A percentile compares a stretch with the other conserved stretches of the same genome.
Evolutionary conservation across 495 filamentous ascomycete species (phyloP).

Genomic region (Letharia columbiana): DNA sequence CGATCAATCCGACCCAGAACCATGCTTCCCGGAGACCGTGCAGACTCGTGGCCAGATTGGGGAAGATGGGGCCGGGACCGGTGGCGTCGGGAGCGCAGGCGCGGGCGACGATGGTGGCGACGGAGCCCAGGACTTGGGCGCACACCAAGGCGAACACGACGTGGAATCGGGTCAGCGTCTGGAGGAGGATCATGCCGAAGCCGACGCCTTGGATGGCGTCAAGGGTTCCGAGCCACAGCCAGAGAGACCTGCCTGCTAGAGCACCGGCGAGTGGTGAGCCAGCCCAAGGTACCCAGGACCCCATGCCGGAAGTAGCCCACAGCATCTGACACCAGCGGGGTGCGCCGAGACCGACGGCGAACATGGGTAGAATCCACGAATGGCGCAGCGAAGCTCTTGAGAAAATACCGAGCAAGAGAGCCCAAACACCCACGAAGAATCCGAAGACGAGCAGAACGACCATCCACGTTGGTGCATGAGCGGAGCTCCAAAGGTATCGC

Average conservation of each 20-base stretch:
- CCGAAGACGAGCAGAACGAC: slow-evolving; percentile 44
- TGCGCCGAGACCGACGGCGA: slow-evolving; percentile 54
- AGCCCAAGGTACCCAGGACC: slow-evolving; percentile 53
- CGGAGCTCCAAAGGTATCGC: slow-evolving; percentile 49
- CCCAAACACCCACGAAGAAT: slow-evolving; percentile 56
- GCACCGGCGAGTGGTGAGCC: slow-evolving; percentile 42
- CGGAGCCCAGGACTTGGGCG: slow-evolving; percentile 48
- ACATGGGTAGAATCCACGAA: slow-evolving; percentile 58
- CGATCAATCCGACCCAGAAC: slow-evolving; percentile 58
- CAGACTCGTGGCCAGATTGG: slow-evolving; percentile 43
- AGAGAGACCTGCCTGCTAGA: slow-evolving; percentile 45
- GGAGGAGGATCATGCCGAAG: slow-evolving; percentile 55
- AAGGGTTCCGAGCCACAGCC: slow-evolving; percentile 58
- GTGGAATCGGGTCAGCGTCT: slow-evolving; percentile 54
- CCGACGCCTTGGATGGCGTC: slow-evolving; percentile 55
- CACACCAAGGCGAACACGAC: slow-evolving; percentile 46
- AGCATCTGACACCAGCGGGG: slow-evolving; percentile 60
- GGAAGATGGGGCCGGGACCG: slow-evolving; percentile 57
- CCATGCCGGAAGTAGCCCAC: slow-evolving; percentile 51
- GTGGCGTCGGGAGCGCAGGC: slow-evolving; percentile 50
- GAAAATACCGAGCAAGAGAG: slow-evolving; percentile 40
- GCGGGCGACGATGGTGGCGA: slow-evolving; percentile 49
- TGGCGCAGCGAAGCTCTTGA: slow-evolving; percentile 44
- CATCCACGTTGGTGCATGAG: slow-evolving; percentile 44
- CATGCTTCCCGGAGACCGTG: slow-evolving; percentile 46